phyloP scores from a whole-genome alignment of 192 early-diverging fungal genomes.

The Linnemannia hyalina region DNA sequence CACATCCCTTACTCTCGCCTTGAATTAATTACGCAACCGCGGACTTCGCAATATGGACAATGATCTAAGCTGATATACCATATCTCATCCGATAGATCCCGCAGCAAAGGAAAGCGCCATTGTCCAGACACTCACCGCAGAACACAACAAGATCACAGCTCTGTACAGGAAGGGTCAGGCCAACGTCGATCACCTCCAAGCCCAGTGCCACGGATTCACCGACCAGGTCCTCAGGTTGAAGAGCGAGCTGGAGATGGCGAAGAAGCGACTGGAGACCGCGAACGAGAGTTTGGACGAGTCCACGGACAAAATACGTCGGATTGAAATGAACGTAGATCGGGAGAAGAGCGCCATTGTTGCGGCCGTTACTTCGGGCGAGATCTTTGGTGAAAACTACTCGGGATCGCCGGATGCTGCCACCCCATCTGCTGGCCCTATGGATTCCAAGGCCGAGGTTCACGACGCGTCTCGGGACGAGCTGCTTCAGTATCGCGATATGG shows the following conservation, averaged over 20 bases:
- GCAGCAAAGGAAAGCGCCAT: slow-evolving; percentile 23
- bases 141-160: slow-evolving; percentile 30
- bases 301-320: slow-evolving; percentile 22
- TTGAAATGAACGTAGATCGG: slow-evolving; percentile 45
- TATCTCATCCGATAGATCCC: slow-evolving; percentile 17
- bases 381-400: slow-evolving; percentile 45
- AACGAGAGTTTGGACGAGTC: slow-evolving; percentile 39
- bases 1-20: too few species aligned
- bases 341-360: slow-evolving; percentile 38
- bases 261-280: slow-evolving; percentile 33
- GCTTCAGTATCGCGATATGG: slow-evolving; percentile 40
- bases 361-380: slow-evolving; percentile 43
- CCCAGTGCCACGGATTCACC: slow-evolving; percentile 34
- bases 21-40: neutral
- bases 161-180: slow-evolving; percentile 28
- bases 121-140: slow-evolving; percentile 22
- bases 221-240: slow-evolving; percentile 39
- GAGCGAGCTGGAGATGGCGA: slow-evolving; percentile 40
- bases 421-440: slow-evolving; percentile 11
- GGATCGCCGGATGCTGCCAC: slow-evolving; percentile 21
- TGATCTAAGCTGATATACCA: neutral
- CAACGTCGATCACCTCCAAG: slow-evolving; percentile 40
- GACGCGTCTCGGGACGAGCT: slow-evolving; percentile 45
- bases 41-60: too few species aligned
- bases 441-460: slow-evolving; percentile 26